phyloP scores from a whole-genome alignment of 169 alveolate genomes.

The Plasmodium fragile region DNA sequence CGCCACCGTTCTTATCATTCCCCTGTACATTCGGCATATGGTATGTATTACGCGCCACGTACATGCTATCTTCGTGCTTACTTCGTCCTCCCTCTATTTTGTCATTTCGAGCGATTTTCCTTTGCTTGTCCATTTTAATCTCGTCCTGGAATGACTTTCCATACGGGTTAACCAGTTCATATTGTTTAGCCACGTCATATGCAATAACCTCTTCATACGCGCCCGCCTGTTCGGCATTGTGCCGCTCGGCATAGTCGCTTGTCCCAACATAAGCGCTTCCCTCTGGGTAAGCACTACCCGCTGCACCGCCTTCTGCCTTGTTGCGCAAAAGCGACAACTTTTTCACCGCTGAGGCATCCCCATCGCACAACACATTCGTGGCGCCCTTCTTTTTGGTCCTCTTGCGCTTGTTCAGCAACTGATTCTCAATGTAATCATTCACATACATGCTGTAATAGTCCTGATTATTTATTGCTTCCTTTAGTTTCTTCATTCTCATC shows the following conservation, averaged over 20 bases:
- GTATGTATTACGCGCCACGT: neutral
- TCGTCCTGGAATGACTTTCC: neutral
- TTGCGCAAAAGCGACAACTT: neutral
- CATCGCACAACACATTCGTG: neutral
- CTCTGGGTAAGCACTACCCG: neutral
- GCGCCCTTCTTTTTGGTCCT: neutral
- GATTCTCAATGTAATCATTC: conserved; percentile 42
- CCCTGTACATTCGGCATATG: neutral
- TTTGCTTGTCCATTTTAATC: neutral
- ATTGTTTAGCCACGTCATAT: neutral
- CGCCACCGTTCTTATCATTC: neutral
- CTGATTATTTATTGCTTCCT: conserved; percentile 25
- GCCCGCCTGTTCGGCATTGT: neutral
- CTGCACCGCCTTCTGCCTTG: neutral
- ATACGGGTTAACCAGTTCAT: neutral
- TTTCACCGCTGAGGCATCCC: neutral
- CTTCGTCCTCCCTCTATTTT: neutral
- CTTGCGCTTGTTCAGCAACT: conserved; percentile 24
- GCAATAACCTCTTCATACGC: neutral
- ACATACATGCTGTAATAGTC: conserved; percentile 61
- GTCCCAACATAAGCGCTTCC: neutral
- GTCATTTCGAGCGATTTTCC: neutral
- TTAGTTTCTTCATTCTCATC: neutral
- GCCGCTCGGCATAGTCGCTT: neutral
- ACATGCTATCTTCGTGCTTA: neutral